Conservation (phyloP, 805 yeast species). For the Starmerella tilneyi region DNA sequence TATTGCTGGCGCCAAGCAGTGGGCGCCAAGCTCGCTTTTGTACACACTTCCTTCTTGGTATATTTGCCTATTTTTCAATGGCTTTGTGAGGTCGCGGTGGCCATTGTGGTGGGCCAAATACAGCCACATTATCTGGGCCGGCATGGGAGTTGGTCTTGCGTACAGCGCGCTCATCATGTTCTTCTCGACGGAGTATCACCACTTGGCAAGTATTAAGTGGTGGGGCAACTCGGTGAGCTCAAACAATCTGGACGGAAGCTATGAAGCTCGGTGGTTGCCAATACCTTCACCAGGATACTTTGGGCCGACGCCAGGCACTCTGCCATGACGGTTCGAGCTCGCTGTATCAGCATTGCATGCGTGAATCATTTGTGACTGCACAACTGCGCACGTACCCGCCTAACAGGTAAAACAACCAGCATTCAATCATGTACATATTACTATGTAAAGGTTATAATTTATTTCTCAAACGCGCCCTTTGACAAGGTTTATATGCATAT, state of each 20-base stretch:
- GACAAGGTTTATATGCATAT: no score
- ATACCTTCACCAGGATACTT: slow-evolving; percentile 6
- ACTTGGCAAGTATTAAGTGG: slow-evolving; percentile 41
- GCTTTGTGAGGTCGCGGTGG: slow-evolving; percentile 39
- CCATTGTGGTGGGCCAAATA: slow-evolving; percentile 46
- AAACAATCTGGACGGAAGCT: slow-evolving; percentile 4
- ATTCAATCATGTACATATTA: no score
- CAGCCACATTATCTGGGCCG: slow-evolving; percentile 44
- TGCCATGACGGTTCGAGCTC: background rate
- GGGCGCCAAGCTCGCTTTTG: slow-evolving; percentile 27
- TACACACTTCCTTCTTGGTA: slow-evolving; percentile 19
- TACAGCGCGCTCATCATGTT: slow-evolving; percentile 49
- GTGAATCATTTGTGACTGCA: no score
- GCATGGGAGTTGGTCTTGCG: slow-evolving; percentile 51
- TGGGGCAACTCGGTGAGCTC: slow-evolving; percentile 30
- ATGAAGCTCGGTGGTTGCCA: background rate
- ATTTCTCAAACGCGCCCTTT: no score
- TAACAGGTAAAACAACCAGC: no score
- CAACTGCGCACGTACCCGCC: no score
- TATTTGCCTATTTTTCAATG: slow-evolving; percentile 37
- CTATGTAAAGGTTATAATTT: no score
- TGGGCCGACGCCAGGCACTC: slow-evolving; percentile 7
- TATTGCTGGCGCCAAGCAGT: slow-evolving; percentile 37
- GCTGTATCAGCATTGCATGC: no score
- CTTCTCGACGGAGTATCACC: slow-evolving; percentile 38